These are phyloP conservation scores for Anaeromyces robustus DNA, from an alignment of 192 early-diverging fungal species.

Conservation along the genomic window DNA sequence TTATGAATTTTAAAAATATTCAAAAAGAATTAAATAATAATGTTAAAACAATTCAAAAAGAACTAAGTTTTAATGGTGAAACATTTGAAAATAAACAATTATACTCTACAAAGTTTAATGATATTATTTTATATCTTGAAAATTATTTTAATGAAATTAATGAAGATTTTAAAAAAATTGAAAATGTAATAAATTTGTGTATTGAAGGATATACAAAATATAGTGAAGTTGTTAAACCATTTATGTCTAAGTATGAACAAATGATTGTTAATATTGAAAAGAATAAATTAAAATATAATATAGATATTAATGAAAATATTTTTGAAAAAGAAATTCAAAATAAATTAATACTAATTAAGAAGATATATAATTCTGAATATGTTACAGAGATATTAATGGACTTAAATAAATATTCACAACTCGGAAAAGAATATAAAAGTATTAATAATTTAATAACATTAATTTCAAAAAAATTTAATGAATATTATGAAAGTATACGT, in stretches of 20 bases:
- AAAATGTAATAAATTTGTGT: neutral
- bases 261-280: neutral
- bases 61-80: neutral
- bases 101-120: neutral
- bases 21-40: neutral
- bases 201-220: neutral
- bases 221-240: neutral
- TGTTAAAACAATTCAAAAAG: neutral
- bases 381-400: neutral
- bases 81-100: neutral
- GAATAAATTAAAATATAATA: neutral
- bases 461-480: neutral
- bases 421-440: neutral
- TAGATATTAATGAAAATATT: neutral
- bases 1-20: neutral
- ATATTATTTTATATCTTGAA: neutral
- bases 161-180: neutral
- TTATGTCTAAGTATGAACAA: neutral
- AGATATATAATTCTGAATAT: neutral
- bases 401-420: neutral
- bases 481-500: neutral
- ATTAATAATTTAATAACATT: neutral
- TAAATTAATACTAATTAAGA: neutral
- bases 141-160: neutral
- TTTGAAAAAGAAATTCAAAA: neutral